Evolutionary conservation across 177 flowering plant species (phyloP).

Genomic region (Vitis hybrid): DNA sequence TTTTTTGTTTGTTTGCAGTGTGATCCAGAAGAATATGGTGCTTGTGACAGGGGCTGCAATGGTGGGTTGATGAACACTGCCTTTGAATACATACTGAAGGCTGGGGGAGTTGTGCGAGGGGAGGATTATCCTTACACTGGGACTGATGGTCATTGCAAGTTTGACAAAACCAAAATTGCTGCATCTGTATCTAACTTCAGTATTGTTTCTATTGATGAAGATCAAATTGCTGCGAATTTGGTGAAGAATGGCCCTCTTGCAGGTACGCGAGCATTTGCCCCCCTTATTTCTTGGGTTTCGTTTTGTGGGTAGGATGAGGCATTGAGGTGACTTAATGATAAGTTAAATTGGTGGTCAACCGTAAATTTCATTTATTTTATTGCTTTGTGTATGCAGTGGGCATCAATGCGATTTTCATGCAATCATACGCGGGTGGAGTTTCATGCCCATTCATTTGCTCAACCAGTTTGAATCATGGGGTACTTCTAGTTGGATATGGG

Average conservation of each 20-base stretch:
- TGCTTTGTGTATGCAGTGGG: slow-evolving; percentile 59
- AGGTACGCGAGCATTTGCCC: slow-evolving; percentile 30
- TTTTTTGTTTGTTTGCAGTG: slow-evolving; percentile 44
- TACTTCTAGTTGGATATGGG: slow-evolving; percentile 85
- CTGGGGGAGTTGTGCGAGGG: slow-evolving; percentile 83
- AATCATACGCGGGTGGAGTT: slow-evolving; percentile 81
- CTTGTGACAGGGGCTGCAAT: slow-evolving; percentile 85
- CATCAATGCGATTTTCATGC: slow-evolving; percentile 91
- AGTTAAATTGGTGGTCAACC: neutral
- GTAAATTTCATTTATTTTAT: neutral
- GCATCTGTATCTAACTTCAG: slow-evolving; percentile 86
- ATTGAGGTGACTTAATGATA: neutral
- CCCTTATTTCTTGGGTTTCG: too few species aligned
- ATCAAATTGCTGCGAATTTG: slow-evolving; percentile 92
- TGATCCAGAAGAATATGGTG: slow-evolving; percentile 61
- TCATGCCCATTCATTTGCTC: slow-evolving; percentile 89
- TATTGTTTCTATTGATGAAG: slow-evolving; percentile 80
- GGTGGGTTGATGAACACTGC: slow-evolving; percentile 92
- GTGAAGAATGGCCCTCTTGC: slow-evolving; percentile 95
- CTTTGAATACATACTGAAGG: slow-evolving; percentile 75
- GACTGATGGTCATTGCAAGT: slow-evolving; percentile 77
- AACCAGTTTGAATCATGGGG: slow-evolving; percentile 76
- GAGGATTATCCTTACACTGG: slow-evolving; percentile 94
- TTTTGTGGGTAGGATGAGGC: too few species aligned
- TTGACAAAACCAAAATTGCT: slow-evolving; percentile 77